Base-by-base conservation (phyloP, 768 basidiomycete genomes). In the Strobilomyces echinocephalus region DNA sequence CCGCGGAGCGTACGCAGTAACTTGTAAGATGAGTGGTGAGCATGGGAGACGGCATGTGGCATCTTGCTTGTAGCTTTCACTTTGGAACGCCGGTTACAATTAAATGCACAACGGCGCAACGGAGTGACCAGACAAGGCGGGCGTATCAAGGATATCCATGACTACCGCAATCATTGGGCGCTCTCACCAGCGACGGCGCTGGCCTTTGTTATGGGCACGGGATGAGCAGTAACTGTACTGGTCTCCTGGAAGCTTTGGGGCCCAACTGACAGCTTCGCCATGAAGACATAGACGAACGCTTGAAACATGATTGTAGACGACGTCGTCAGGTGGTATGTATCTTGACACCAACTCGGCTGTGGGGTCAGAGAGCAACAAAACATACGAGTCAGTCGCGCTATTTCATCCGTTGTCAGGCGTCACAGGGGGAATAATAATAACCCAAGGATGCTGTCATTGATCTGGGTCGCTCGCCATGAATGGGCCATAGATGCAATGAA, bases 81-180 rank as follows among this genome's bases (percentile, higher is more conserved):
- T 15, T 2, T 21, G 35, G 24, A 45, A 30, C 34, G 33, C 39
- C 48, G 52, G 57, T 21, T 24, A 48, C 20, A 46, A 50, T 57
- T 57, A 57, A 31, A 45, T 20, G 24, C 28, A n/a, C 34, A 15
- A 15, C 8, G 43, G 36, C 24, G 47, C 50, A 40, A 39, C 31
- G 31, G 21, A 47, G 18, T 50, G 53, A 39, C 49, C 4, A 20
- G 24, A 52, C 52, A 28, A 8, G 26, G 44, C 18, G 30, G 28
- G 30, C 28, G 58, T 58, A 57, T 50, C 56, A 46, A 31, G 41
- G 5, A 60, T 60, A 60, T 61, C 59, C 59, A 60, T 60, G 55
- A 20, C 59, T 53, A 60, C 59, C 30, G 30, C 30, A 30, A 30
- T 9, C 6, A 49, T 18, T 40, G 15, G 45, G 30, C 18, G 31